Conservation (phyloP, 1,139 yeast genomes). For the Suhomyces bolitotheri region DNA sequence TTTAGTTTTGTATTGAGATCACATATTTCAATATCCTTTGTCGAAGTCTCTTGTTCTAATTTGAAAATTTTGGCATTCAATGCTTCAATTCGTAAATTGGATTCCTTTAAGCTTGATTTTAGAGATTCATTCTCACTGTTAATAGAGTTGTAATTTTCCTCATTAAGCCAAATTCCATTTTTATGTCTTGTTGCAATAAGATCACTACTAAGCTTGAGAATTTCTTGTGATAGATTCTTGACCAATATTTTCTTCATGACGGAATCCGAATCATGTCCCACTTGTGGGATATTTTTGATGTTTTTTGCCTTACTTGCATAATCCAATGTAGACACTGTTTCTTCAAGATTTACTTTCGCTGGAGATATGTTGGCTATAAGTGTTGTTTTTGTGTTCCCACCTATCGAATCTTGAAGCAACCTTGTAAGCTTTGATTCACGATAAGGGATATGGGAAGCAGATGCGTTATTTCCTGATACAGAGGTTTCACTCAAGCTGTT, state of each 20-base stretch:
- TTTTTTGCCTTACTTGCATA: conserved; percentile 83
- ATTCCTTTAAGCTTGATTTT: conserved; percentile 27
- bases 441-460: conserved; percentile 67
- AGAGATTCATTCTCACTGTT: conserved; percentile 35
- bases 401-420: conserved; percentile 76
- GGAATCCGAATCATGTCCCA: conserved; percentile 51
- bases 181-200: conserved; percentile 59
- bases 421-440: conserved; percentile 83
- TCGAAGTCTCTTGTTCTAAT: conserved; percentile 4
- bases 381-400: conserved; percentile 79
- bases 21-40: conserved; percentile 4
- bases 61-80: conserved; percentile 4
- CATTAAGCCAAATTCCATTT: conserved; percentile 62
- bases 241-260: conserved; percentile 60
- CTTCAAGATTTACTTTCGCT: conserved; percentile 69
- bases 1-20: background rate
- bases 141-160: conserved; percentile 54
- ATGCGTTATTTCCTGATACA: background rate
- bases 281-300: conserved; percentile 71
- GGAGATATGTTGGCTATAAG: conserved; percentile 85
- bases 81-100: conserved; percentile 9
- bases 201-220: conserved; percentile 57
- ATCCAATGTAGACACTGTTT: conserved; percentile 78
- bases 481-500: conserved; percentile 55
- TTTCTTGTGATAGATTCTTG: conserved; percentile 56